phyloP scores from a whole-genome alignment of 805 yeast species.

The Myxozyma vanderwaltii region DNA sequence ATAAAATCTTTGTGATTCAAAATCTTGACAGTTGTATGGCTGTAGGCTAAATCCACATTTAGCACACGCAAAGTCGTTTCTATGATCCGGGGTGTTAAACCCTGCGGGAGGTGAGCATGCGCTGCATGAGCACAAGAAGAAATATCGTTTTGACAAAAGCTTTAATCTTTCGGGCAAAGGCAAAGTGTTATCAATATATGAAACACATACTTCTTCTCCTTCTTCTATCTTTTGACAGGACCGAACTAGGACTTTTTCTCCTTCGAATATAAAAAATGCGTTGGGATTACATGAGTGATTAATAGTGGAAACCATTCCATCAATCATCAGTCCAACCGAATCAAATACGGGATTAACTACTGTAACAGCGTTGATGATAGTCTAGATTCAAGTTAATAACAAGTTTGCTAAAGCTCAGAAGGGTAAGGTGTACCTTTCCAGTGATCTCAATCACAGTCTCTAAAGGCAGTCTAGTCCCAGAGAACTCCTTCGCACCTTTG shows the following conservation, averaged over 20 bases:
- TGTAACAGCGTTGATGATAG: conserved; percentile 10
- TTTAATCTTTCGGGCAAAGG: conserved; percentile 6
- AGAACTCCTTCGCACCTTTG: conserved; percentile 19
- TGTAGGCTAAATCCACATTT: conserved; percentile 8
- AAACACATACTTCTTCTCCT: conserved; percentile 26
- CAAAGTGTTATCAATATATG: conserved; percentile 27
- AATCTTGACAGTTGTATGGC: conserved; percentile 1
- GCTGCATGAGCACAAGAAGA: conserved; percentile 21
- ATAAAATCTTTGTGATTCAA: neutral
- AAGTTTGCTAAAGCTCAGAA: neutral
- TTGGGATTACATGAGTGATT: conserved; percentile 35
- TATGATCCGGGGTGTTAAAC: neutral
- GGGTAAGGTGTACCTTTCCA: conserved; percentile 3
- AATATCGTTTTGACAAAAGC: conserved; percentile 11
- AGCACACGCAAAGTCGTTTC: conserved; percentile 18
- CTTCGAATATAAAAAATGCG: conserved; percentile 12
- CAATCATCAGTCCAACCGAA: conserved; percentile 22
- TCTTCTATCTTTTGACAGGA: conserved; percentile 9
- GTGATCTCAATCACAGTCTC: conserved; percentile 1
- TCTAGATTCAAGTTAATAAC: neutral
- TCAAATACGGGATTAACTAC: conserved; percentile 13
- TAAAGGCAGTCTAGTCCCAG: neutral
- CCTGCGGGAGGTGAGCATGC: neutral
- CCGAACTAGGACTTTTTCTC: conserved; percentile 2
- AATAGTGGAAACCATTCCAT: conserved; percentile 23